These are phyloP conservation scores for Parachaetomium inaequale DNA, from an alignment of 495 filamentous ascomycete genomes.

Conservation along the genomic window DNA sequence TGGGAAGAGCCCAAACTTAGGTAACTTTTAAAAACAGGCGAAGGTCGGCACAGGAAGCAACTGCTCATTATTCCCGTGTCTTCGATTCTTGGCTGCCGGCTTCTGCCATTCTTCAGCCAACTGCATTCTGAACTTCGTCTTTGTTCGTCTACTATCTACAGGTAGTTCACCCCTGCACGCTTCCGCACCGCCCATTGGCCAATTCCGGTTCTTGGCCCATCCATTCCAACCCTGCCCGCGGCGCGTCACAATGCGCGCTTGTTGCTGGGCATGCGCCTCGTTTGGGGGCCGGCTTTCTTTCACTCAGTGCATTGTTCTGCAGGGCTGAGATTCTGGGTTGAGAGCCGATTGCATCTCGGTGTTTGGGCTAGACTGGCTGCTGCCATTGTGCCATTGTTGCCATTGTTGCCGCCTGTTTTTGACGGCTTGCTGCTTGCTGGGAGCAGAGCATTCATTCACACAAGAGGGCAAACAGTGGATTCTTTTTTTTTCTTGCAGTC, in stretches of 20 bases:
- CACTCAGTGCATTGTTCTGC: background rate
- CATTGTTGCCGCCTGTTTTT: background rate
- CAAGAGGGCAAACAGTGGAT: background rate
- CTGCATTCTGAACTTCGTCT: no score
- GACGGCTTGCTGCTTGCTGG: background rate
- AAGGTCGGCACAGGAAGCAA: no score
- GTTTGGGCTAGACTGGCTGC: background rate
- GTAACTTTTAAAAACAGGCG: no score
- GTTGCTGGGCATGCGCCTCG: background rate
- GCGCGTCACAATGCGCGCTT: slow-evolving; percentile 4
- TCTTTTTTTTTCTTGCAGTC: background rate
- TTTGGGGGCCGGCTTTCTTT: background rate
- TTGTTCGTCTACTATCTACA: no score
- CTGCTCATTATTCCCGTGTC: no score
- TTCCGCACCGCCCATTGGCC: background rate
- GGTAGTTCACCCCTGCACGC: background rate
- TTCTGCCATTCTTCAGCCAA: no score
- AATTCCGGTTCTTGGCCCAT: background rate
- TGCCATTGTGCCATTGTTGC: background rate
- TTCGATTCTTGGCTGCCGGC: no score
- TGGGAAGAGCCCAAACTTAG: no score
- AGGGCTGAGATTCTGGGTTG: background rate
- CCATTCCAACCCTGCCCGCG: background rate
- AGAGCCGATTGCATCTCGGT: background rate
- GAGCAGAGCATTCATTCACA: no score